Percentiles rank a stretch among this genome's conserved stretches.
Evolutionary conservation across 2,329 filamentous ascomycete species (phyloP).

Genomic region (Pyrenophora seminiperda): DNA sequence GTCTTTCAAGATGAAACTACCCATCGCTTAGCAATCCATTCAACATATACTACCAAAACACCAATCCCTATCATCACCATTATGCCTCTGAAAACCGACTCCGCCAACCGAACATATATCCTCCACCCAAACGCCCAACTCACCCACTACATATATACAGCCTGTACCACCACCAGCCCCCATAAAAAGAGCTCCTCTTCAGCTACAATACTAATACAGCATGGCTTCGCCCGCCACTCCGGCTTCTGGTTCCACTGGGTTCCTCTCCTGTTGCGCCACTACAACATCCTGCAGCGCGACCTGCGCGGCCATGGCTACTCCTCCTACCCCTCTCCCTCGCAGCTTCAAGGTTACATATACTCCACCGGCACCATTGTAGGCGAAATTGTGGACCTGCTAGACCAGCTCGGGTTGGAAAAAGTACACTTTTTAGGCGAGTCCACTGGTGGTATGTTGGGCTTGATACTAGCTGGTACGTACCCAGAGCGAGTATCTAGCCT

Average conservation of each 20-base stretch:
- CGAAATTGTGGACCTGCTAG: slow-evolving; percentile 44
- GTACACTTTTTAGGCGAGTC: slow-evolving; percentile 46
- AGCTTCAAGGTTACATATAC: slow-evolving; percentile 23
- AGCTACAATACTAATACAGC: slow-evolving; percentile 46
- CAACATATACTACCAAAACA: no score
- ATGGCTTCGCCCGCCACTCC: slow-evolving; percentile 45
- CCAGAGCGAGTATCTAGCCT: slow-evolving; percentile 38
- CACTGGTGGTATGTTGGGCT: slow-evolving; percentile 43
- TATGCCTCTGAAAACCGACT: slow-evolving; percentile 32
- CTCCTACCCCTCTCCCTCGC: slow-evolving; percentile 22
- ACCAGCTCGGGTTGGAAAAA: slow-evolving; percentile 37
- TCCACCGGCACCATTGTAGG: slow-evolving; percentile 34
- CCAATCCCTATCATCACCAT: no score
- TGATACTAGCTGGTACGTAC: slow-evolving; percentile 41
- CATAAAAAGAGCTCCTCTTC: slow-evolving; percentile 37
- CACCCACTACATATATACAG: slow-evolving; percentile 35
- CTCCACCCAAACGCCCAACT: slow-evolving; percentile 37
- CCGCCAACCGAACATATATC: slow-evolving; percentile 33
- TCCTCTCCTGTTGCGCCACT: slow-evolving; percentile 36
- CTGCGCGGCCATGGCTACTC: slow-evolving; percentile 44
- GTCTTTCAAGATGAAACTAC: not conserved
- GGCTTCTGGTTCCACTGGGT: slow-evolving; percentile 48
- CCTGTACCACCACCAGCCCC: slow-evolving; percentile 25
- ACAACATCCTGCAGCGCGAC: slow-evolving; percentile 44
- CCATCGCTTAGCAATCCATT: not conserved